These are phyloP conservation scores for Cercospora nicotianae DNA, from an alignment of 2,329 filamentous ascomycete genomes.

Conservation along the genomic window DNA sequence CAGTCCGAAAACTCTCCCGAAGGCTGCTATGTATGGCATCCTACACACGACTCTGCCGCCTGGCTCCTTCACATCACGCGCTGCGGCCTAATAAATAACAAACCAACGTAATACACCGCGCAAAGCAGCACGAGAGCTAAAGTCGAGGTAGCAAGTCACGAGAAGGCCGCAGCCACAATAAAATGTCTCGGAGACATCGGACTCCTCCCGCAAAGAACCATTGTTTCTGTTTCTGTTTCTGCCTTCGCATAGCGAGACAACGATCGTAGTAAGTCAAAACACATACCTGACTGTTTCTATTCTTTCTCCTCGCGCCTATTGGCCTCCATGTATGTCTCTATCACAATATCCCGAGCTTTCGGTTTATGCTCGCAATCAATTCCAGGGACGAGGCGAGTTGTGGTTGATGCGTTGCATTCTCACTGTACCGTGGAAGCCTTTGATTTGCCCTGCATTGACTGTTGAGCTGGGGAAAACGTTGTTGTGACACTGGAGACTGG, in stretches of 20 bases:
- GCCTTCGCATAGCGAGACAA: constrained; percentile 5
- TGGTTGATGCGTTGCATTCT: neutral
- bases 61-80: neutral
- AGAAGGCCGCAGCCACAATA: neutral
- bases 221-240: constrained; percentile 2
- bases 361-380: neutral
- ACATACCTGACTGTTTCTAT: neutral
- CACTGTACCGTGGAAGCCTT: neutral
- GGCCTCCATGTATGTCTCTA: neutral
- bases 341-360: neutral
- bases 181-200: constrained; percentile 10
- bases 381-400: neutral
- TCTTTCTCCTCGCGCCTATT: neutral
- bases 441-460: neutral
- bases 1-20: neutral
- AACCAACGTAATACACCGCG: neutral
- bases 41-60: neutral
- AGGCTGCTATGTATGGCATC: neutral
- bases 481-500: neutral
- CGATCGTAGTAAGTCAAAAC: neutral
- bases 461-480: constrained; percentile 6
- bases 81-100: neutral
- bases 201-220: neutral
- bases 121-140: neutral
- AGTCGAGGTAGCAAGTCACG: neutral